Conservation (phyloP, 1,284 basidiomycete genomes). For the Takashimella koratensis region DNA sequence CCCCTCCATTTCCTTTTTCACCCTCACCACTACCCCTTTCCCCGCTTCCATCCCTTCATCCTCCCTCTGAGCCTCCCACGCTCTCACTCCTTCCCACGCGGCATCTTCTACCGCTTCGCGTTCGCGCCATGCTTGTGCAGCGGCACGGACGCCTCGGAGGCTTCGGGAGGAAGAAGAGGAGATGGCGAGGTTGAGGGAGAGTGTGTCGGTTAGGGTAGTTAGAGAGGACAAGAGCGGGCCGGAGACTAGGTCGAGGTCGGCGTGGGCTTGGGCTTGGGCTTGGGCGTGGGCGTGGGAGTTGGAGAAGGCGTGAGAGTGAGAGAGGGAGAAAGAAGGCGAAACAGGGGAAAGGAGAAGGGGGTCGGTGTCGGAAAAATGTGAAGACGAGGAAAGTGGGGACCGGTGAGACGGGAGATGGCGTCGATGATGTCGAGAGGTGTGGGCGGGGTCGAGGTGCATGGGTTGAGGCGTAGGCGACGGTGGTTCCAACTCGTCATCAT, state of each 20-base stretch:
- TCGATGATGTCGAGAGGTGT: neutral
- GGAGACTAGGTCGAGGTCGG: neutral
- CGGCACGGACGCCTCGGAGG: conserved; percentile 8
- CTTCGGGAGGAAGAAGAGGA: neutral
- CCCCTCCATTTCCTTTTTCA: neutral
- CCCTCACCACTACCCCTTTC: neutral
- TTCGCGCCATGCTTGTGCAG: conserved; percentile 2
- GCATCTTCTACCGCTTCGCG: conserved; percentile 10
- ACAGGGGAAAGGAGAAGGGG: neutral
- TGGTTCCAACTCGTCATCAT: neutral
- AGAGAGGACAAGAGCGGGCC: neutral
- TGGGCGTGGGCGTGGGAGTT: neutral
- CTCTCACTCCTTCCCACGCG: conserved; percentile 6
- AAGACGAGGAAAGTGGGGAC: neutral
- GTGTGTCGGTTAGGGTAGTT: neutral
- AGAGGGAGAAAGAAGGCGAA: neutral
- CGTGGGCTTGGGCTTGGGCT: neutral
- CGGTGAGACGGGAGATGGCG: neutral
- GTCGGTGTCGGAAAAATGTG: neutral
- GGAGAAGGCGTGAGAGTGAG: neutral
- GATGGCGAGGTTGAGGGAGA: conserved; percentile 1
- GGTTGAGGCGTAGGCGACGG: neutral
- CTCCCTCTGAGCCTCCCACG: conserved; percentile 9
- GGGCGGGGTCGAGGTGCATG: neutral
- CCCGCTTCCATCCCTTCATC: neutral